Evolutionary conservation across 2,329 filamentous ascomycete genomes (phyloP).

Genomic region (Fusarium xyrophilum): DNA sequence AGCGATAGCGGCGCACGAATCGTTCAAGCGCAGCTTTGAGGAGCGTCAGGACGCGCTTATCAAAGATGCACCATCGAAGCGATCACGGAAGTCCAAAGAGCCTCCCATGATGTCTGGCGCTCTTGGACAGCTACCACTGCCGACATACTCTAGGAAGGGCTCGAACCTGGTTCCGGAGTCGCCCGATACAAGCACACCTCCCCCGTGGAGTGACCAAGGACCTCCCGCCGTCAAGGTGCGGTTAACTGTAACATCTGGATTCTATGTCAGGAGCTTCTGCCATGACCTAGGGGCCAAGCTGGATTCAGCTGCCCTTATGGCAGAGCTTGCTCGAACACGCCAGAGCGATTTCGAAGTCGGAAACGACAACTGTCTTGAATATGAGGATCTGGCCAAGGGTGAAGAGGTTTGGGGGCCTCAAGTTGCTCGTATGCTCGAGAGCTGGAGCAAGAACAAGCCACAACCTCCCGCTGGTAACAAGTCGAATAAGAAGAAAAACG

Average conservation of each 20-base stretch:
- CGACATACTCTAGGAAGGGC: conserved; percentile 51
- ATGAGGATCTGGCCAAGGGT: conserved; percentile 75
- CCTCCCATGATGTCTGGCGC: conserved; percentile 65
- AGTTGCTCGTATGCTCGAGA: conserved; percentile 59
- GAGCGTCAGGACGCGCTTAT: conserved; percentile 64
- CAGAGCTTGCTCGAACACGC: conserved; percentile 77
- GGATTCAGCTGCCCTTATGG: conserved; percentile 84
- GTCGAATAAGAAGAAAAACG: conserved; percentile 31
- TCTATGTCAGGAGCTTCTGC: conserved; percentile 93
- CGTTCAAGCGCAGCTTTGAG: conserved; percentile 65
- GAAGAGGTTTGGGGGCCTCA: conserved; percentile 85
- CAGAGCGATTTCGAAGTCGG: conserved; percentile 81
- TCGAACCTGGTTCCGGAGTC: conserved; percentile 61
- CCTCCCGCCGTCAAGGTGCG: conserved; percentile 82
- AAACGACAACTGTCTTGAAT: conserved; percentile 76
- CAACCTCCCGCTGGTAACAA: conserved; percentile 35
- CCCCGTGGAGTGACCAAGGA: conserved; percentile 65
- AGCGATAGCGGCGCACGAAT: conserved; percentile 62
- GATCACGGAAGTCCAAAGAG: conserved; percentile 42
- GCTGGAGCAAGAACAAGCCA: conserved; percentile 49
- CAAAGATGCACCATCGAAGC: conserved; percentile 54
- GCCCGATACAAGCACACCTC: conserved; percentile 55
- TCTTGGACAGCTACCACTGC: conserved; percentile 58
- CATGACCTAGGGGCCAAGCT: conserved; percentile 89
- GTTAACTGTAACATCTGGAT: conserved; percentile 93